These are phyloP conservation scores for Creolimax fragrantissima DNA, from an alignment of 78 protist species.

Conservation along the genomic window DNA sequence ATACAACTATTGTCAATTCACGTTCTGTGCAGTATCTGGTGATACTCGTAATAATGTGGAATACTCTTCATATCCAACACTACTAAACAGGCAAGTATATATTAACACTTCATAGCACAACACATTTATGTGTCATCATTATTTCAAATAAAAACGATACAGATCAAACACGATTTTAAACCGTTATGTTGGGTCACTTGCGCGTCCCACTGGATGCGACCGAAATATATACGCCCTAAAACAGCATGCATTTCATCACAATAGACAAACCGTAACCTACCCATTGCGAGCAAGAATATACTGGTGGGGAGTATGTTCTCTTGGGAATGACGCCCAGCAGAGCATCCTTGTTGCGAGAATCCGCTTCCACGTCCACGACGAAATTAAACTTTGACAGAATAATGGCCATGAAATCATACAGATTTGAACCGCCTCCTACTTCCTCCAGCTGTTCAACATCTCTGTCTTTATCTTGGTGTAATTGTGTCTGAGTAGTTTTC, in stretches of 20 bases:
- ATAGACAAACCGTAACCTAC: background rate
- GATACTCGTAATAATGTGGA: no score
- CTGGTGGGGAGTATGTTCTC: background rate
- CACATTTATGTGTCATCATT: no score
- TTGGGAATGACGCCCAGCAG: background rate
- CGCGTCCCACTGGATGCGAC: no score
- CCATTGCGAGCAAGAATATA: background rate
- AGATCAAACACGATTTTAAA: no score
- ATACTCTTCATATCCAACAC: no score
- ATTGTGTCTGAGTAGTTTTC: background rate
- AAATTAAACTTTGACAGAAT: background rate
- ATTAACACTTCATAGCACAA: no score
- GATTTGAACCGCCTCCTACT: background rate
- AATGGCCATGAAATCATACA: background rate
- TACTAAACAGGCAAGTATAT: no score
- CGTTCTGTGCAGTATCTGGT: no score
- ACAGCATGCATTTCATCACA: no score
- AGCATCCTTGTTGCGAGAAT: background rate
- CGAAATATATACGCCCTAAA: no score
- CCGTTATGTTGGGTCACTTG: no score
- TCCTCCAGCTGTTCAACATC: background rate
- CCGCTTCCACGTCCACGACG: background rate
- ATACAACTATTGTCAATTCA: background rate
- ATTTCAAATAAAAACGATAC: no score
- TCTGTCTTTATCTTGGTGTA: background rate